phyloP scores from a whole-genome alignment of 2,329 filamentous ascomycete species.

The Cladosporium austrohemisphaericum region DNA sequence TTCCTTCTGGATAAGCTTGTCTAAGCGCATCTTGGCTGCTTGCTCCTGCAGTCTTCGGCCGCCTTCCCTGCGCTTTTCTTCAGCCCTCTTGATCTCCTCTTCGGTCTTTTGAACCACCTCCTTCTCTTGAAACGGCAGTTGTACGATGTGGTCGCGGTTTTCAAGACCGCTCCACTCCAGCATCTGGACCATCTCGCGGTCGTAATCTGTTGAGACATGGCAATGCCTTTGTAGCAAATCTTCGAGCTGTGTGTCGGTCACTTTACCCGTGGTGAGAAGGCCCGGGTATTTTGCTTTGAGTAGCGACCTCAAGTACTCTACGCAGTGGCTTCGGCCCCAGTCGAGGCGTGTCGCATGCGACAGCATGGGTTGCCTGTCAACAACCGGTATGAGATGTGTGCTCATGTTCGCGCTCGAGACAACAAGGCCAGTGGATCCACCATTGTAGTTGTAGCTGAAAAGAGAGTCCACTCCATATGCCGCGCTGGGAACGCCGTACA shows the following conservation, averaged over 20 bases:
- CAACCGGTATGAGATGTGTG: conserved; percentile 90
- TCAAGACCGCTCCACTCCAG: conserved; percentile 91
- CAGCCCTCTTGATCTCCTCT: conserved; percentile 84
- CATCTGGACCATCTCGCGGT: conserved; percentile 69
- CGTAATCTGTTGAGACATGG: conserved; percentile 82
- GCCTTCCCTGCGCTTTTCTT: conserved; percentile 92
- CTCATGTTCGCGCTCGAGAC: conserved; percentile 90
- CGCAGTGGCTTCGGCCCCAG: conserved; percentile 87
- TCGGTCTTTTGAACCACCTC: conserved; percentile 86
- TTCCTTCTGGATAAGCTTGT: conserved; percentile 93
- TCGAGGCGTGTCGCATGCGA: conserved; percentile 84
- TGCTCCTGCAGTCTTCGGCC: conserved; percentile 89
- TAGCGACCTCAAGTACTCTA: conserved; percentile 87
- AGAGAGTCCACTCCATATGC: conserved; percentile 95
- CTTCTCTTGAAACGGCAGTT: conserved; percentile 92
- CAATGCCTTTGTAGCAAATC: conserved; percentile 83
- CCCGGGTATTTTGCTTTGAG: conserved; percentile 87
- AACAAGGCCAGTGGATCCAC: conserved; percentile 80
- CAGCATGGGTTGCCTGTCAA: conserved; percentile 79
- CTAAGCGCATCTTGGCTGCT: conserved; percentile 92
- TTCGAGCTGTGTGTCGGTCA: conserved; percentile 83
- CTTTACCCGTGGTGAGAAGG: conserved; percentile 63
- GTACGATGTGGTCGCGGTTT: conserved; percentile 81
- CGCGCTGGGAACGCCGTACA: conserved; percentile 83
- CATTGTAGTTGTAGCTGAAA: conserved; percentile 92